Conservation (phyloP, 352 stramenopile species). For the Elongisporangium undulatum region DNA sequence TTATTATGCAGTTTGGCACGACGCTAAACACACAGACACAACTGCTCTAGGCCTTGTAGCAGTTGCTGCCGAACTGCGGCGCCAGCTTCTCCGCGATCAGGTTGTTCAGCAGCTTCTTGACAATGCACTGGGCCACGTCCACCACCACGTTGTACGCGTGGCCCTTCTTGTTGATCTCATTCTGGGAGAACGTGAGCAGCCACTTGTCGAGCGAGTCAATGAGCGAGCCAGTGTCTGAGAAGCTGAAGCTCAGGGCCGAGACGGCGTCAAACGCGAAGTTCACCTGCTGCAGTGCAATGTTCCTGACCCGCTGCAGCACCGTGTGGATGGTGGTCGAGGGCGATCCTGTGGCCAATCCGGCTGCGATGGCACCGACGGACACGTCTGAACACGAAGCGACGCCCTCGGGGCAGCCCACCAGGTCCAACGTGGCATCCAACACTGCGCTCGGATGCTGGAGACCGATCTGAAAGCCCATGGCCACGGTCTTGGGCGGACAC, state of each 20-base stretch:
- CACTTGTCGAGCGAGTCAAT: constrained; percentile 36
- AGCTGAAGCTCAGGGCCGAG: constrained; percentile 24
- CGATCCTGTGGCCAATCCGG: too few species aligned
- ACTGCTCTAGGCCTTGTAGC: constrained; percentile 6
- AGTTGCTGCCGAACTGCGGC: constrained; percentile 42
- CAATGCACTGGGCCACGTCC: constrained; percentile 27
- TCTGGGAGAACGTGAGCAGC: constrained; percentile 36
- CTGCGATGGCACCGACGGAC: constrained; percentile 5
- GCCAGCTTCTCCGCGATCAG: constrained; percentile 37
- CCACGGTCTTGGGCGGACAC: constrained; percentile 31
- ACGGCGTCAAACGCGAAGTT: constrained; percentile 10
- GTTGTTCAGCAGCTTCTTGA: constrained; percentile 46
- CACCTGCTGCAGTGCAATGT: constrained; percentile 31
- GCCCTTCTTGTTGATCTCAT: constrained; percentile 60
- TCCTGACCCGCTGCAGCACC: constrained; percentile 10
- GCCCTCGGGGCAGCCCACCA: constrained; percentile 30
- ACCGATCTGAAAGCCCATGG: constrained; percentile 28
- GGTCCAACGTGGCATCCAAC: constrained; percentile 25
- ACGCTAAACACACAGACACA: too few species aligned
- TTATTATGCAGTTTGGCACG: too few species aligned
- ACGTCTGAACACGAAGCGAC: constrained; percentile 41
- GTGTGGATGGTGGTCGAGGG: too few species aligned
- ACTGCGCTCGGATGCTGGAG: constrained; percentile 26
- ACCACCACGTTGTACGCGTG: constrained; percentile 41
- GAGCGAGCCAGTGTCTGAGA: constrained; percentile 33